Conservation (phyloP, 148 eudicot species). For the Camellia lanceoleosa region DNA sequence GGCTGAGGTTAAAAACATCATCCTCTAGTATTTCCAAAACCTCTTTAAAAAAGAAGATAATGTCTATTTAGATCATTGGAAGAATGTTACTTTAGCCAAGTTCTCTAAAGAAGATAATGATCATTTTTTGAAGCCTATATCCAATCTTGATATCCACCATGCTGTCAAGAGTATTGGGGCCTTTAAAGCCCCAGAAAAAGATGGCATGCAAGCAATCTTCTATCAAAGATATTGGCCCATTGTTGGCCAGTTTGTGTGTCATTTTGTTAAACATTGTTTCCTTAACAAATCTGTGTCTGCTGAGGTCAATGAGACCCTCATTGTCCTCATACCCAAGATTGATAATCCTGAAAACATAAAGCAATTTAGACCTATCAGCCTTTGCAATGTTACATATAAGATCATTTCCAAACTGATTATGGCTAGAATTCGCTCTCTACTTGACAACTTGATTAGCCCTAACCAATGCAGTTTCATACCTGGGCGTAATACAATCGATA, state of each 20-base stretch:
- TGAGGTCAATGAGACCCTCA: not conserved
- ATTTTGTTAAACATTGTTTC: not conserved
- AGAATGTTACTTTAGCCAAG: too few species aligned
- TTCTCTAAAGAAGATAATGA: too few species aligned
- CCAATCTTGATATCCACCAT: not conserved
- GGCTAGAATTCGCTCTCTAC: not conserved
- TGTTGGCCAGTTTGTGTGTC: not conserved
- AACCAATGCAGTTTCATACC: constrained; percentile 10
- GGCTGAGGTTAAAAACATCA: too few species aligned
- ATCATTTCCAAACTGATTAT: too few species aligned
- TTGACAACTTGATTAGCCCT: not conserved
- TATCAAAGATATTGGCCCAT: not conserved
- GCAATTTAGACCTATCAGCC: too few species aligned
- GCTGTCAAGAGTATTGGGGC: not conserved
- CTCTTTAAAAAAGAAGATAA: too few species aligned
- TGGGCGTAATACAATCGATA: not conserved
- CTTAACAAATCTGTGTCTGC: not conserved
- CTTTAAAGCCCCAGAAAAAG: not conserved
- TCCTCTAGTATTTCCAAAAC: too few species aligned
- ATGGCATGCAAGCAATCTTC: not conserved
- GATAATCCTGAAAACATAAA: too few species aligned
- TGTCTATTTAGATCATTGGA: too few species aligned
- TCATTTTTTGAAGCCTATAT: not conserved
- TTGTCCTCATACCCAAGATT: not conserved
- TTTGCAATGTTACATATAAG: too few species aligned